Base-by-base conservation (phyloP, 1,284 basidiomycete species). In the Malassezia sympodialis region DNA sequence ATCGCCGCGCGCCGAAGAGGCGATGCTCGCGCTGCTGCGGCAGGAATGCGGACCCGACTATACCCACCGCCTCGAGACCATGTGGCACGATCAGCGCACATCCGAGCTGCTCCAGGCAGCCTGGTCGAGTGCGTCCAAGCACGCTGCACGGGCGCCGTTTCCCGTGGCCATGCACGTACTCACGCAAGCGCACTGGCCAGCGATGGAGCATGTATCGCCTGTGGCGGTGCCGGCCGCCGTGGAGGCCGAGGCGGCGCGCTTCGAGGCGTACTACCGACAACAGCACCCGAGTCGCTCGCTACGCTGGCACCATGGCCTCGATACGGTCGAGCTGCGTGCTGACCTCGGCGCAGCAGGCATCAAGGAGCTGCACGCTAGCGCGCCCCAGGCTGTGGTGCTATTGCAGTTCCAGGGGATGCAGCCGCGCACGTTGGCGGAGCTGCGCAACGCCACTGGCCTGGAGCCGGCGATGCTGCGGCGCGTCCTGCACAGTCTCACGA, bases 11-110 rank as follows among this genome's bases (percentile, higher is more conserved):
- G 85, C 90, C 66, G 93, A 99, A 78, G 83, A 84, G 65, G 82
- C 80, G 35, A 86, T 96, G 80, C 79, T 99, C 52, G 83, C 87
- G 75, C 87, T 86, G 76, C 79, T 98, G 61, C 88, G 88, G 77
- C 84, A 88, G 86, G 88, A 84, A 50, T 90, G 88, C 61, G 90
- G 91, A 67, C 83, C 87, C 5, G 88, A 87, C 49, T 93, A 93
- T 51, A 78, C 77, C 57, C 83, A 83, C 24, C 85, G 86, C 78
- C 86, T 87, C 47, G 86, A 89, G 68, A 82, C 87, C 43, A 90
- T 93, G 88, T 90, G 91, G 76, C 88, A 83, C 56, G 88, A 90
- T 68, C 78, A 90, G 12, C 80, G 81, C 0, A 76, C 89, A 8
- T 89, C 87, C 1, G 76, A 81, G 58, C 86, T 88, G 51, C 73